Evolutionary conservation across 352 stramenopile genomes (phyloP).

Genomic region (Peronosclerospora sorghi): DNA sequence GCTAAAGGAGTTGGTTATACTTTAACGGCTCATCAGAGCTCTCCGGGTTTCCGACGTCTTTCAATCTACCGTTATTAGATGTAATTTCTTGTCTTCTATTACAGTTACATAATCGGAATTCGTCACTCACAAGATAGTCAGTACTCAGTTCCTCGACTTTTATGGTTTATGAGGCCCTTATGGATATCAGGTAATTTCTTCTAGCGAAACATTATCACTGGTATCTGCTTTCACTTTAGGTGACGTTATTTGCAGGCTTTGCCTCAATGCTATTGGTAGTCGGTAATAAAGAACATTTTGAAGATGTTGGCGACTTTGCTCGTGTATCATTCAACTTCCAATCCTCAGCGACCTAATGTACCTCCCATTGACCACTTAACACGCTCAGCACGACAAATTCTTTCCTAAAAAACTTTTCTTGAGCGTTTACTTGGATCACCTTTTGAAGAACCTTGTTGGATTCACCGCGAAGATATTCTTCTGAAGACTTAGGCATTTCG

Average conservation of each 20-base stretch:
- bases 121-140: conserved; percentile 25
- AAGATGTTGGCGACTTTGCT: too few species aligned
- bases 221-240: background rate
- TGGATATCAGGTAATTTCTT: background rate
- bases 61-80: background rate
- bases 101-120: conserved; percentile 21
- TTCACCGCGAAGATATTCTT: conserved; percentile 9
- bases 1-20: conserved; percentile 16
- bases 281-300: background rate
- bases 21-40: conserved; percentile 1
- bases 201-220: background rate
- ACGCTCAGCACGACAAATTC: conserved; percentile 10
- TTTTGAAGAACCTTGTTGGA: conserved; percentile 11
- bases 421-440: conserved; percentile 8
- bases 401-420: conserved; percentile 5
- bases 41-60: background rate
- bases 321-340: background rate
- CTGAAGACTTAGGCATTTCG: conserved; percentile 1
- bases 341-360: conserved; percentile 7
- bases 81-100: conserved; percentile 1
- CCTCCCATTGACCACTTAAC: conserved; percentile 9
- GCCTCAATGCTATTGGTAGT: background rate
- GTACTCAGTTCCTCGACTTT: conserved; percentile 15
- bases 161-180: conserved; percentile 3
- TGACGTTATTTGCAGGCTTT: background rate